Base-by-base conservation (phyloP, 2,329 filamentous ascomycete genomes). In the Pyrenophora seminiperda region DNA sequence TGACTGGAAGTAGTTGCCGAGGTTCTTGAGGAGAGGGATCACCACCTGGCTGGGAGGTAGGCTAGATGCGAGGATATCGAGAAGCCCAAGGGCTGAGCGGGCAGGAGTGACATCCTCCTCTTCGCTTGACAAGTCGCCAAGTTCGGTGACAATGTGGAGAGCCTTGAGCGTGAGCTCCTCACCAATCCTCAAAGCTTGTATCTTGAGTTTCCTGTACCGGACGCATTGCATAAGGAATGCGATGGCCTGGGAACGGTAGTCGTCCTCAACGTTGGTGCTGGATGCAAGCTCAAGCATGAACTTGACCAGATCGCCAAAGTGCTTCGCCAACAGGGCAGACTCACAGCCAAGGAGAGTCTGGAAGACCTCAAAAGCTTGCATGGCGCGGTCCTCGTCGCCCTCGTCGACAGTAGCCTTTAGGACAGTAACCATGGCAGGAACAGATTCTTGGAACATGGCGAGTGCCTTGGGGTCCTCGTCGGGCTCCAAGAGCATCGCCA, bases 301-400 rank as follows among this genome's bases (percentile, higher is more conserved):
- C 62, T 89, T 84, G 53, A 97, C 82, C 7, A 99, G 83, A 66
- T 97, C 91, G 71, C 88, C 90, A 68, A 99, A 90, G 77, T 97
- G 92, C 47, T 84, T 81, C 59, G 87, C 89, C 43, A 97, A 79
- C 41, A 97, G 83, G 38, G 90, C 84, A 22, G 90, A 88, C 72
- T 97, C 93, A 73, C 91, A 96, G 58, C 89, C 89, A 45, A 99
- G 83, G 66, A 97, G 87, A 41, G 90, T 94, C 79, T 97, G 94
- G 83, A 97, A 96, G 61, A 96, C 91, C 72, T 97, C 94, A 65
- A 97, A 99, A 19, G 91, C 85, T 70, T 93, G 87, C 80, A 93
- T 90, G 63, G 89, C 87, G 71, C 89, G 88, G 70, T 96, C 92
- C 64, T 97, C 92, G 64, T 97, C 89, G 49, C 84, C 83, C 49